phyloP scores from a whole-genome alignment of 2,329 filamentous ascomycete species.

The Clonostachys rhizophaga region DNA sequence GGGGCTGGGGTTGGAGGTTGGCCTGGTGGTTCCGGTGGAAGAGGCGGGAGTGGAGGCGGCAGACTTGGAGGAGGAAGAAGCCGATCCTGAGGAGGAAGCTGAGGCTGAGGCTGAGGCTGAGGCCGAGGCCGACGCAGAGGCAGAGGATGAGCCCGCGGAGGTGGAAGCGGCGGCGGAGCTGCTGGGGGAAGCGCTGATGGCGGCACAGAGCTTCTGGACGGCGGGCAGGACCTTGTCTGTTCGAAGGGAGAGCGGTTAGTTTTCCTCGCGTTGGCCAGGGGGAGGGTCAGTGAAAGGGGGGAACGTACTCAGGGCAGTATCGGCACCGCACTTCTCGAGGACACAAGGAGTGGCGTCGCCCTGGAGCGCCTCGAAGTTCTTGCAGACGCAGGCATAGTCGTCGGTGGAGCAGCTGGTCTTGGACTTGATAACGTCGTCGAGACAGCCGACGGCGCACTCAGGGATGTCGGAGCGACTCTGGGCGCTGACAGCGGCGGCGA shows the following conservation, averaged over 20 bases:
- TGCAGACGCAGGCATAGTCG: constrained; percentile 27
- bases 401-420: constrained; percentile 20
- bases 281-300: background rate
- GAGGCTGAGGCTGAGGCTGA: too few species aligned
- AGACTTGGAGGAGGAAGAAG: background rate
- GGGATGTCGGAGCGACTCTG: constrained; percentile 27
- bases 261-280: too few species aligned
- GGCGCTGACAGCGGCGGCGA: constrained; percentile 25
- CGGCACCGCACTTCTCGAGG: constrained; percentile 24
- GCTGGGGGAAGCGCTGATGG: constrained; percentile 2
- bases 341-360: constrained; percentile 25
- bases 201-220: constrained; percentile 24
- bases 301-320: constrained; percentile 30
- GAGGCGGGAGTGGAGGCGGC: constrained; percentile 3
- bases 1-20: constrained; percentile 8
- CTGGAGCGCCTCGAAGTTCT: constrained; percentile 23
- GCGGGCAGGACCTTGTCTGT: constrained; percentile 32
- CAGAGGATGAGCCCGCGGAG: background rate
- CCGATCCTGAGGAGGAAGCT: too few species aligned
- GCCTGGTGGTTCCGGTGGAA: background rate
- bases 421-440: constrained; percentile 20
- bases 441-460: constrained; percentile 28
- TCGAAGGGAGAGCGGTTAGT: background rate
- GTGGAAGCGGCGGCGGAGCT: constrained; percentile 6
- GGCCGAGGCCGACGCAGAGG: constrained; percentile 3